Base-by-base conservation (phyloP, 1,284 basidiomycete species). In the Leccinum solheimii region DNA sequence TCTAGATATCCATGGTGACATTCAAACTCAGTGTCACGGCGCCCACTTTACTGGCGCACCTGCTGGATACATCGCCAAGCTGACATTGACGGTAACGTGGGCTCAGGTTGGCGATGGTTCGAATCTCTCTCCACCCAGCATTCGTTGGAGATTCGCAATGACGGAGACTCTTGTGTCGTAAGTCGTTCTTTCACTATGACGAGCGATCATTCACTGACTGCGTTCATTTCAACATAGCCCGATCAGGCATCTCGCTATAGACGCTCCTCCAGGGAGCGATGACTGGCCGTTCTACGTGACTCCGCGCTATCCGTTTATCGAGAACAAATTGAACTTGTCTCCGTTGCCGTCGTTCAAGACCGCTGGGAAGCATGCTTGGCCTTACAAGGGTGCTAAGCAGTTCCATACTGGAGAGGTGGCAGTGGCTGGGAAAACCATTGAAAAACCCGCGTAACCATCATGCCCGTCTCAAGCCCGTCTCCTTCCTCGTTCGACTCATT, bases 341-440 rank as follows among this genome's bases (percentile, higher is more conserved):
- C 64, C 65, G 2, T 62, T 66, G 36, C 64, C 65, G 1, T 30
- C 62, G n/a, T 66, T 61, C n/a, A 6, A 11, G 14, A 7, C 1
- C 5, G 19, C 23, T 19, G 54, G 54, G 38, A 1, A 3, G 4
- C 54, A 66, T n/a, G 19, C 16, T 2, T 60, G 64, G 64, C 53
- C 61, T 23, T 66, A 60, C 54, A 14, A 49, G 3, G 48, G 23
- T 26, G 40, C 48, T 1, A 32, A 45, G 13, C 56, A 66, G 1
- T 63, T 56, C 51, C 8, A 23, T 11, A 6, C 60, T 8, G 64
- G 64, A 4, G 43, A 63, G 23, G 58, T 66, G 13, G 9, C 53
- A 32, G 32, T 32, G 32, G 32, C 10, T 32, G 32, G 32, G 23
- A 23, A 23, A 10, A 10, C 63, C 23, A 10, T 54, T 34, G 64